Percentiles rank a stretch among this genome's conserved stretches.
Conservation (phyloP, 2,329 filamentous ascomycete species). For the Fusarium agapanthi region DNA sequence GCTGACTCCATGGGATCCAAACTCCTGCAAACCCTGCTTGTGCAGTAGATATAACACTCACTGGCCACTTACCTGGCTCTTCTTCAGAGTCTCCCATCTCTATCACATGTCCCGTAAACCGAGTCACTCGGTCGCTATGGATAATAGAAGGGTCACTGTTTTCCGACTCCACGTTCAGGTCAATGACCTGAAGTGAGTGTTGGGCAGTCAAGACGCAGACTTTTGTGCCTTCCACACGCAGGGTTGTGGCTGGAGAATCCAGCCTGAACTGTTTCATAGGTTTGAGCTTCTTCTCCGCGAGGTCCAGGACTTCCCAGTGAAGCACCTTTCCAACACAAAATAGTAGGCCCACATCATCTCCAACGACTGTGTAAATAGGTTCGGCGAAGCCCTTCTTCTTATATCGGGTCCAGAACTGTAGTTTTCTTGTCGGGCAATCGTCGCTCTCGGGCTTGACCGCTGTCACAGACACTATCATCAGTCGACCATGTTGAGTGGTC, state of each 20-base stretch:
- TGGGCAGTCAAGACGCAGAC: conserved; percentile 61
- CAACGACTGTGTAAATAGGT: conserved; percentile 65
- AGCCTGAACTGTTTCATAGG: conserved; percentile 57
- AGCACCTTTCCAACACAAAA: conserved; percentile 63
- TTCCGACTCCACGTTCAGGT: conserved; percentile 52
- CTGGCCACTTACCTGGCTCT: conserved; percentile 45
- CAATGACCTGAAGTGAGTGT: conserved; percentile 66
- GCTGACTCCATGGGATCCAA: conserved; percentile 57
- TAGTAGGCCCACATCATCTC: conserved; percentile 65
- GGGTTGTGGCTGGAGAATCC: conserved; percentile 61
- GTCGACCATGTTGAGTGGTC: conserved; percentile 61
- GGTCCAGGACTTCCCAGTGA: conserved; percentile 64
- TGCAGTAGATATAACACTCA: conserved; percentile 60
- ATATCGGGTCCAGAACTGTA: conserved; percentile 65
- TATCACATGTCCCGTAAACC: conserved; percentile 57
- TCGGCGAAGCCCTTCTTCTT: conserved; percentile 55
- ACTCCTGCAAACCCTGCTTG: conserved; percentile 58
- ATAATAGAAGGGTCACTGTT: conserved; percentile 49
- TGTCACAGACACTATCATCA: conserved; percentile 65
- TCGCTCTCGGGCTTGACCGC: conserved; percentile 17
- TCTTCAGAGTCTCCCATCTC: conserved; percentile 51
- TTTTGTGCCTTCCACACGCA: conserved; percentile 58
- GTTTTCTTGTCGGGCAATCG: conserved; percentile 22
- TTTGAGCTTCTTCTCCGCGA: conserved; percentile 60
- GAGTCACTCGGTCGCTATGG: conserved; percentile 57